Conservation (phyloP, 2,329 filamentous ascomycete genomes). For the Fusarium sambucinum region DNA sequence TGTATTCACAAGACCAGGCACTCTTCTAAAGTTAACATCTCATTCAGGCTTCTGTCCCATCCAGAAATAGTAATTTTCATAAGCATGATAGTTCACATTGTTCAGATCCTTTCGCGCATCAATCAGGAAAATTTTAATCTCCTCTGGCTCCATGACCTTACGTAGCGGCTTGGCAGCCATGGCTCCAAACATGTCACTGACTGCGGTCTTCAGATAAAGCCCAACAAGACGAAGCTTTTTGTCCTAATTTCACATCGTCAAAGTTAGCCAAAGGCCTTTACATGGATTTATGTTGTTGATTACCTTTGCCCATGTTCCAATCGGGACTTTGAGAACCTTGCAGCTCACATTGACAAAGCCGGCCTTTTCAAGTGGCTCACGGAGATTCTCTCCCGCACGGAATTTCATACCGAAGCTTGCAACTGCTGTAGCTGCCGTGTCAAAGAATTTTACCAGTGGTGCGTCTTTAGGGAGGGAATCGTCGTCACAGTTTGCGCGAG, state of each 20-base stretch:
- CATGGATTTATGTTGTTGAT: no score
- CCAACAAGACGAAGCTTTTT: slow-evolving; percentile 41
- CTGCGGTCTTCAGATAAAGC: slow-evolving; percentile 32
- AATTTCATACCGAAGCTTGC: slow-evolving; percentile 53
- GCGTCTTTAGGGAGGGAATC: slow-evolving; percentile 53
- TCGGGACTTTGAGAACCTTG: slow-evolving; percentile 40
- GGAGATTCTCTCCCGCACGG: slow-evolving; percentile 33
- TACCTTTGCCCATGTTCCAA: slow-evolving; percentile 42
- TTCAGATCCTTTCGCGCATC: slow-evolving; percentile 35
- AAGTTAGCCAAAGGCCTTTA: fast-evolving
- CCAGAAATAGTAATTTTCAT: slow-evolving; percentile 47
- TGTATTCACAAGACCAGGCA: background rate
- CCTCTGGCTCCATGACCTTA: slow-evolving; percentile 27
- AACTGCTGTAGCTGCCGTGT: slow-evolving; percentile 37
- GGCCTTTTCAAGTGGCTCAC: slow-evolving; percentile 24
- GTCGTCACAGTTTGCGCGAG: slow-evolving; percentile 55
- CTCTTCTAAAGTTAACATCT: no score
- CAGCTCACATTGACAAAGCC: slow-evolving; percentile 39
- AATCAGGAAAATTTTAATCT: slow-evolving; percentile 39
- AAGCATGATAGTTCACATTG: slow-evolving; percentile 29
- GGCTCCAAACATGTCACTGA: slow-evolving; percentile 43
- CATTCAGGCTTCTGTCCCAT: slow-evolving; percentile 37
- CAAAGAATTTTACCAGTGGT: slow-evolving; percentile 47
- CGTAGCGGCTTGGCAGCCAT: slow-evolving; percentile 43
- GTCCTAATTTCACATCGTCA: slow-evolving; percentile 1